Percentiles rank a stretch among this genome's conserved stretches.
Evolutionary conservation across 306 rosid genomes (phyloP).

Genomic region (Medicago lupulina): DNA sequence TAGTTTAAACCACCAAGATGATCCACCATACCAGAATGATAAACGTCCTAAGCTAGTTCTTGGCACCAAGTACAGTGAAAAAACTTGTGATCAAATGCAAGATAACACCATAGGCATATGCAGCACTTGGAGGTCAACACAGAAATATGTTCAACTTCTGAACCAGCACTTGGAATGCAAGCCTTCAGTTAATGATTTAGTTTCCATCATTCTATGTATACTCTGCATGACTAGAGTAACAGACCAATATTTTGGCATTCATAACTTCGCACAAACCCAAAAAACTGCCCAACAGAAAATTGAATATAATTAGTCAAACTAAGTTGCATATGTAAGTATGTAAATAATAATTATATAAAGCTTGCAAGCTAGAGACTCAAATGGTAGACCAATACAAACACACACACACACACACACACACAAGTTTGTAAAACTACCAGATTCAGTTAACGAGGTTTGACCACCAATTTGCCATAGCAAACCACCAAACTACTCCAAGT

Average conservation of each 20-base stretch:
- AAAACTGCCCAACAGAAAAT: slow-evolving; percentile 27
- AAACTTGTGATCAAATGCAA: slow-evolving; percentile 18
- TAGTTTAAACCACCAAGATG: slow-evolving; percentile 27
- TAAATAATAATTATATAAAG: neutral
- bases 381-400: too few species aligned
- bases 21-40: slow-evolving; percentile 22
- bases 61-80: slow-evolving; percentile 16
- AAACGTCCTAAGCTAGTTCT: slow-evolving; percentile 22
- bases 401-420: too few species aligned
- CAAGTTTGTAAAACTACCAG: too few species aligned
- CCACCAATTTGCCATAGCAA: too few species aligned
- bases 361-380: neutral
- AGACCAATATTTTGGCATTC: slow-evolving; percentile 22
- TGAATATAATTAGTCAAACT: slow-evolving; percentile 1
- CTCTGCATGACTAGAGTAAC: slow-evolving; percentile 21
- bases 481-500: too few species aligned
- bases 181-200: slow-evolving; percentile 19
- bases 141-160: slow-evolving; percentile 19
- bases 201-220: slow-evolving; percentile 20
- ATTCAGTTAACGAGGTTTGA: too few species aligned
- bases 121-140: slow-evolving; percentile 8
- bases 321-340: neutral
- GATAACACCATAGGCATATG: slow-evolving; percentile 17
- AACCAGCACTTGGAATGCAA: slow-evolving; percentile 7
- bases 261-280: slow-evolving; percentile 21